phyloP scores from a whole-genome alignment of 257 asterid species.

The Ajuga chamaepitys region DNA sequence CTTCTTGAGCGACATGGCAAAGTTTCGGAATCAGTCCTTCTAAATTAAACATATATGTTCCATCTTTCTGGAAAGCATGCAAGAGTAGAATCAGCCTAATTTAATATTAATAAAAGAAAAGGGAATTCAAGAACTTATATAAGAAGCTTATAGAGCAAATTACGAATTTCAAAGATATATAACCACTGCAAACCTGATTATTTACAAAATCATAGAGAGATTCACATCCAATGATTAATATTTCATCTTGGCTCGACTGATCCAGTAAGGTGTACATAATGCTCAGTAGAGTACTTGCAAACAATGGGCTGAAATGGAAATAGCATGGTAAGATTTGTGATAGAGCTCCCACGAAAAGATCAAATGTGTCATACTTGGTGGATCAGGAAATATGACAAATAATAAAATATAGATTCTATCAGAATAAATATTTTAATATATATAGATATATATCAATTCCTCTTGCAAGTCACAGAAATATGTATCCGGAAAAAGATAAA shows the following conservation, averaged over 20 bases:
- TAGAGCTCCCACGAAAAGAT: neutral
- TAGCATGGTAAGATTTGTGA: neutral
- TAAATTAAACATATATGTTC: conserved; percentile 78
- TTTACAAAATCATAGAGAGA: conserved; percentile 87
- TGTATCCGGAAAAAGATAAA: neutral
- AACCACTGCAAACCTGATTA: conserved; percentile 65
- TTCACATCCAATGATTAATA: conserved; percentile 76
- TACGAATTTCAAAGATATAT: neutral
- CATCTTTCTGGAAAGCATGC: conserved; percentile 62
- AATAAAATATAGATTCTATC: no score
- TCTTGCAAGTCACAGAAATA: neutral
- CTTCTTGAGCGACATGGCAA: conserved; percentile 83
- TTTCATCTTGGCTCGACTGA: conserved; percentile 74
- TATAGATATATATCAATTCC: no score
- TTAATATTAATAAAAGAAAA: neutral
- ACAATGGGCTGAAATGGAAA: conserved; percentile 68
- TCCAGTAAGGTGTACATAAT: conserved; percentile 72
- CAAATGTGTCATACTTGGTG: neutral
- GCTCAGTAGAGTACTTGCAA: conserved; percentile 77
- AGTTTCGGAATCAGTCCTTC: conserved; percentile 84
- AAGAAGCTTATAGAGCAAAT: conserved; percentile 4
- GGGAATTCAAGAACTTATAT: conserved; percentile 1
- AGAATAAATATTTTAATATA: no score
- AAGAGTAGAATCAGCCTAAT: conserved; percentile 15
- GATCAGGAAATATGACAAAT: neutral